phyloP scores from a whole-genome alignment of 257 asterid genomes.

The Buddleja alternifolia region DNA sequence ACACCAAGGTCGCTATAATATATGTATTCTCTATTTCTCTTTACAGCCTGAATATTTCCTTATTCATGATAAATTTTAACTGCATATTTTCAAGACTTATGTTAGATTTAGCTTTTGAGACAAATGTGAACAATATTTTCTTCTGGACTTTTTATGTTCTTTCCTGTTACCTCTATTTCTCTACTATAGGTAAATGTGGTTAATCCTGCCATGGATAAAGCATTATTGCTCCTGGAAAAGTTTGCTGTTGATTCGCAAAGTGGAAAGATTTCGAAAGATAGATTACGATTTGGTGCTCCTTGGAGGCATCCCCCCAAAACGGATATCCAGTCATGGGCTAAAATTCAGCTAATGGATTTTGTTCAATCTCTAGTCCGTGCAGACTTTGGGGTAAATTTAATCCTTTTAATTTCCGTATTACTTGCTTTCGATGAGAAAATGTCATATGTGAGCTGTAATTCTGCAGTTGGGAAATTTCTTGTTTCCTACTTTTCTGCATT shows the following conservation, averaged over 20 bases:
- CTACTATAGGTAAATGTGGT: constrained; percentile 72
- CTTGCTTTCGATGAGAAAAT: constrained; percentile 26
- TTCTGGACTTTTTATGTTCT: background rate
- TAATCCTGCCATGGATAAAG: constrained; percentile 93
- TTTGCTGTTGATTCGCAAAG: constrained; percentile 72
- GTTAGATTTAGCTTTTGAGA: background rate
- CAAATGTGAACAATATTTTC: constrained; percentile 9
- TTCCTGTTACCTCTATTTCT: constrained; percentile 15
- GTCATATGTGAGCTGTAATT: constrained; percentile 11
- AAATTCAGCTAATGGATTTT: constrained; percentile 91
- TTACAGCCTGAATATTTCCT: constrained; percentile 22
- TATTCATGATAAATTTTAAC: background rate
- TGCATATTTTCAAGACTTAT: background rate
- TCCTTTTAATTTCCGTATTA: constrained; percentile 4
- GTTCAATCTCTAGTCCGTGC: constrained; percentile 77
- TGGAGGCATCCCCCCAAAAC: constrained; percentile 87
- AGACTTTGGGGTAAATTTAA: constrained; percentile 76
- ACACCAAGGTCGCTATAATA: constrained; percentile 7
- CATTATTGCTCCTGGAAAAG: constrained; percentile 64
- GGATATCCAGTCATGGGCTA: constrained; percentile 69
- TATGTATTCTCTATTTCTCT: background rate
- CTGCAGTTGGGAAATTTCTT: constrained; percentile 11
- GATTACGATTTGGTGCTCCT: constrained; percentile 82
- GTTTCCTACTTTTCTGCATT: constrained; percentile 21
- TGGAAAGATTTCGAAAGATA: constrained; percentile 71